Evolutionary conservation across 1,284 basidiomycete species (phyloP), one percentile per base, ranked within the genome.

Genomic region (Volvariella volvacea): DNA sequence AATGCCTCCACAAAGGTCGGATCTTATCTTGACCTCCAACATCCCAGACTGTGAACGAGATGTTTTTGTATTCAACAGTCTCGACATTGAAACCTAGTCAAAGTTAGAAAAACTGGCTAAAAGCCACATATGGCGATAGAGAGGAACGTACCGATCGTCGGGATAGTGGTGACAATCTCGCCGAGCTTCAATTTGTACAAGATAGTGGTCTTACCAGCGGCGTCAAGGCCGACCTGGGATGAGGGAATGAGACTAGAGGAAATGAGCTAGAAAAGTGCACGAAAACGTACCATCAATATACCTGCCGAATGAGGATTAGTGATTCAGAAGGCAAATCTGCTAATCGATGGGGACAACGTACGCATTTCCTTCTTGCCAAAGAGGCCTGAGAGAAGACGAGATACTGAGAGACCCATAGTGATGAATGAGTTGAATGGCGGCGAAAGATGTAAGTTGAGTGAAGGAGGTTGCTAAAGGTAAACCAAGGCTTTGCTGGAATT

Each of bases 311-410:
- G 52, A 51, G 50, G 44, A 57, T 66, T 51, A 68, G 77, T 79
- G 55, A 84, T 68, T 60, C 51, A 59, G 50, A 50, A 55, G 55
- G 52, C 50, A 54, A 53, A 36, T 25, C 22, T 47, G 55, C 56
- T 48, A 49, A 55, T 55, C 54, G 53, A 52, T 47, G 52, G 52
- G 51, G 53, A 20, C 38, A 32, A 79, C 91, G 65, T 68, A 94
- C 95, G 92, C 94, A 99, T 98, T 74, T 99, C 96, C 80, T 89
- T 96, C 81, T 97, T 98, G 71, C 95, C 95, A 61, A 99, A 94
- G 66, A 99, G 79, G 66, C 79, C 80, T 50, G 81, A 78, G 62
- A 96, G 81, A 45, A 93, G 74, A 60, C 70, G 78, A 55, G 91
- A 94, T 59, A 94, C 71, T 38, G 80, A 82, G 56, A 94, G 74